A percentile compares a stretch with the other conserved stretches of the same genome.
Evolutionary conservation across 2,329 filamentous ascomycete genomes (phyloP).

Genomic region (Pestalotiopsis fici): DNA sequence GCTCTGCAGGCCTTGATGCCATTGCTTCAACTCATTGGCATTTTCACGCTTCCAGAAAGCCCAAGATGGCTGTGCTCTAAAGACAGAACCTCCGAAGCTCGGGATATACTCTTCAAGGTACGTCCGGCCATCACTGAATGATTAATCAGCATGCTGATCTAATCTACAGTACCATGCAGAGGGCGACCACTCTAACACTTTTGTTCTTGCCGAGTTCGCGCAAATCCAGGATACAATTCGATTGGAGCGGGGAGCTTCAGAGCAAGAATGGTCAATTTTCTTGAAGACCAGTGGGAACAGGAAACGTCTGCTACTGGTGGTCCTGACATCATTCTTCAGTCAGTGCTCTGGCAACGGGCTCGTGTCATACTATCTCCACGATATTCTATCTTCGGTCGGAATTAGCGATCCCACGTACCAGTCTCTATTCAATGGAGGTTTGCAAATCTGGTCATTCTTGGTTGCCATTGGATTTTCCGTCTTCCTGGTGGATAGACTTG

Average conservation of each 20-base stretch:
- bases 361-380: conserved; percentile 21
- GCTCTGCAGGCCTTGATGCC: not conserved
- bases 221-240: not conserved
- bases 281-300: not conserved
- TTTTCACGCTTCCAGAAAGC: not conserved
- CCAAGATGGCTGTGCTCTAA: conserved; percentile 2
- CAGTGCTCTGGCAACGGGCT: conserved; percentile 20
- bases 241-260: not conserved
- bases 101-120: not conserved
- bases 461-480: not conserved
- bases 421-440: conserved; percentile 32
- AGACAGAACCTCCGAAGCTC: not conserved
- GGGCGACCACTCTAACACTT: not conserved
- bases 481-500: conserved; percentile 14
- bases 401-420: conserved; percentile 14
- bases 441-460: conserved; percentile 9
- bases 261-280: not conserved
- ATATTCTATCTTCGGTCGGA: not conserved
- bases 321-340: conserved; percentile 4
- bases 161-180: conserved; percentile 2
- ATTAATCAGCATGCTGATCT: not conserved
- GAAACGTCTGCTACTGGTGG: not conserved
- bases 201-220: not conserved
- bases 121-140: too few relatives aligned
- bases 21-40: not conserved